Conservation (phyloP, 2,329 filamentous ascomycete genomes). For the Metarhizium brunneum region DNA sequence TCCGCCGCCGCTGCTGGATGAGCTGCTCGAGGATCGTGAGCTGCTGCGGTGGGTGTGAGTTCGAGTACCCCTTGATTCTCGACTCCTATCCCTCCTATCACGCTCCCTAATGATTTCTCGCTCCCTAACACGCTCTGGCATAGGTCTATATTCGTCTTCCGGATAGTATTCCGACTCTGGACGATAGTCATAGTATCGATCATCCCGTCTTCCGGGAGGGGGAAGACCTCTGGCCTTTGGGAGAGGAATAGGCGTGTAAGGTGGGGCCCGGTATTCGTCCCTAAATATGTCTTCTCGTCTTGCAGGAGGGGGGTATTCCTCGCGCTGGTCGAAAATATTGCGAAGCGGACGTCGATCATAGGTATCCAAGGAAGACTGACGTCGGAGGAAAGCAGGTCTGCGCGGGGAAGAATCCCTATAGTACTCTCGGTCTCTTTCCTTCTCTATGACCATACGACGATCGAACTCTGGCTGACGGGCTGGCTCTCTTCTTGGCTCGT, state of each 20-base stretch:
- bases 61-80: constrained; percentile 29
- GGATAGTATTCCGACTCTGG: constrained; percentile 61
- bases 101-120: constrained; percentile 46
- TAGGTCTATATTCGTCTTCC: constrained; percentile 62
- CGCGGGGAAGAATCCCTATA: constrained; percentile 40
- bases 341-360: constrained; percentile 66
- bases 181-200: constrained; percentile 53
- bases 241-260: constrained; percentile 56
- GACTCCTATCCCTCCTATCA: constrained; percentile 32
- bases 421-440: constrained; percentile 43
- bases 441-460: constrained; percentile 45
- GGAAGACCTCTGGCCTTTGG: constrained; percentile 54
- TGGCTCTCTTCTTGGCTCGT: constrained; percentile 21
- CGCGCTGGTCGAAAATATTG: constrained; percentile 40
- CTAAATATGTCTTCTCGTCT: constrained; percentile 37
- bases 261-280: constrained; percentile 36
- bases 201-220: constrained; percentile 45
- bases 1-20: constrained; percentile 37
- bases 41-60: constrained; percentile 30
- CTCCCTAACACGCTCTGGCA: constrained; percentile 51
- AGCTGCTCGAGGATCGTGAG: constrained; percentile 36
- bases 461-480: constrained; percentile 34
- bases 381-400: constrained; percentile 60
- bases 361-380: constrained; percentile 84
- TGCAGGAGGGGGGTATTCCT: constrained; percentile 55